These are phyloP conservation scores for Dryas integrifolia DNA, from an alignment of 331 rosid genomes.

Conservation along the genomic window DNA sequence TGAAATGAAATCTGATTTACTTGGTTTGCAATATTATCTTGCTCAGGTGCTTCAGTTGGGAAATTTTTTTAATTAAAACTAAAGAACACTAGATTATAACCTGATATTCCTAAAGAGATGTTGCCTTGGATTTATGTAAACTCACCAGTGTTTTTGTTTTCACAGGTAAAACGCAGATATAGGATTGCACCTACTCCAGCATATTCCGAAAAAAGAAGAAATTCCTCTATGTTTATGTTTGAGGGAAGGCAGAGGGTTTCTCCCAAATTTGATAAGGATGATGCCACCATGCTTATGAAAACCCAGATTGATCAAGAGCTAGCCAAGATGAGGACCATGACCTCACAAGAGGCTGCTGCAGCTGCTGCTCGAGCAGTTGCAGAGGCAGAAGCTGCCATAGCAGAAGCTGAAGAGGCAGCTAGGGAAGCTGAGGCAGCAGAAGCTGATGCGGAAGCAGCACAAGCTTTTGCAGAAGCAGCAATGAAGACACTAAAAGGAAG, in stretches of 20 bases:
- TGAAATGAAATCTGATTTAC: neutral
- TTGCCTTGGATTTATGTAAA: neutral
- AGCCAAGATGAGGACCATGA: slow-evolving; percentile 76
- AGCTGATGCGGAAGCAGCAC: slow-evolving; percentile 85
- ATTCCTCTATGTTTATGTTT: slow-evolving; percentile 34
- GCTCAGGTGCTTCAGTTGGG: neutral
- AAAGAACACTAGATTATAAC: neutral
- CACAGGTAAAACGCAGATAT: slow-evolving; percentile 78
- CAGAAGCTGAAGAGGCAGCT: slow-evolving; percentile 89
- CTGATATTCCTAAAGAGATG: neutral
- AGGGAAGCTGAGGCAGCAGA: slow-evolving; percentile 92
- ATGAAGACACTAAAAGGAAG: slow-evolving; percentile 57
- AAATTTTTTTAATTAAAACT: too few relatives aligned
- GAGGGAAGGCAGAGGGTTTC: slow-evolving; percentile 60
- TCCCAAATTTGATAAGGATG: slow-evolving; percentile 53
- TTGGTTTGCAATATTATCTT: neutral
- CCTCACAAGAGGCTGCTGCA: slow-evolving; percentile 70
- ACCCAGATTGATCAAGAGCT: slow-evolving; percentile 73
- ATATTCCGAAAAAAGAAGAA: slow-evolving; percentile 54
- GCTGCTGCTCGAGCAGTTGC: slow-evolving; percentile 89
- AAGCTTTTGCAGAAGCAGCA: slow-evolving; percentile 79
- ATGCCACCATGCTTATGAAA: slow-evolving; percentile 39
- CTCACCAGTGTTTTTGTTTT: slow-evolving; percentile 13
- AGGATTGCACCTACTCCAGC: slow-evolving; percentile 59
- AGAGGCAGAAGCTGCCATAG: slow-evolving; percentile 84